Base-by-base conservation (phyloP, 768 basidiomycete species). In the Pholiota microspora region DNA sequence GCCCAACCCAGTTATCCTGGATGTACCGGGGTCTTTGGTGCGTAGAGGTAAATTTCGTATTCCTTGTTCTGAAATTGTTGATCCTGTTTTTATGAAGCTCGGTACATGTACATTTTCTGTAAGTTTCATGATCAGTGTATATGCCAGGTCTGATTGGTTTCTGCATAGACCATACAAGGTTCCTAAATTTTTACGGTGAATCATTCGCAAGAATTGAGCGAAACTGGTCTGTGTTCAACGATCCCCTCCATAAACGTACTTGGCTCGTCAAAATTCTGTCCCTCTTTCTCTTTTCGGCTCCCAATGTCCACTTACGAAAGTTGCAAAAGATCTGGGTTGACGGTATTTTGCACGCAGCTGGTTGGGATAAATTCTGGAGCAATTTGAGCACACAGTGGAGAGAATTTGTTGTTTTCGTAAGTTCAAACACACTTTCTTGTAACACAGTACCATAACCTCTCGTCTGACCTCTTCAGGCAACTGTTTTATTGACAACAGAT, bases 401-500 rank as follows among this genome's bases (percentile, higher is more conserved):
- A 57, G 77, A 79, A 52, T 76, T 79, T 40, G 79, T 76, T 45
- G 76, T 83, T 23, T 76, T 79, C 51, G 85, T 85, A 53, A 49
- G 79, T 54, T 42, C 23, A 25, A 2, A 6, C 29, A n/a, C n/a
- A n/a, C n/a, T n/a, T n/a, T 21, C 4, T n/a, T 16, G 35, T n/a
- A n/a, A n/a, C n/a, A n/a, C n/a, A 53, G 31, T 12, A 38, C 21
- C 34, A 34, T 38, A 29, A 18, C 15, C 48, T 34, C 54, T 18
- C 16, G 15, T 2, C 24, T 48, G 13, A 13, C 44, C 13, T 35
- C n/a, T 47, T 10, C 34, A 85, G 83, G 77, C 76, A 2, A 82
- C 81, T 0, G 82, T 86, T 2, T 67, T 86, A 13, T 62, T 86
- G 18, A 80, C 78, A 34, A 80, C 79, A 12, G 84, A 85, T 47